Base-by-base conservation (phyloP, 148 eudicot species). In the Camellia sinensis region DNA sequence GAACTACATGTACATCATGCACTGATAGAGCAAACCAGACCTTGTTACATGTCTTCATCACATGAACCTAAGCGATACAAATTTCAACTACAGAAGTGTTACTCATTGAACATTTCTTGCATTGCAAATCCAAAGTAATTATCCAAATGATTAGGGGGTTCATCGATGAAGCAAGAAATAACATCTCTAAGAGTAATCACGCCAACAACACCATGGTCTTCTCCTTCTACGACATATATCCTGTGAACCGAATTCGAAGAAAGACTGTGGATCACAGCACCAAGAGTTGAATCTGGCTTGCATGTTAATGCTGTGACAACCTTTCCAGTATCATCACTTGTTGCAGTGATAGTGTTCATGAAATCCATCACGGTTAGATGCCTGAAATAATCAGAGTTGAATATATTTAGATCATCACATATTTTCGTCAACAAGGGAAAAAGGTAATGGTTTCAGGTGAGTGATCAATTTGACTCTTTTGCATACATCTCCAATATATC, bases 181-280 rank as follows among this genome's bases (percentile, higher is more conserved):
- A 96, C 94, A 77, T 96, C 99, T 85, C 99, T 91, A 48, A 96
- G 92, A 0, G 98, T 96, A 68, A 96, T 89, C 52, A 96, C 94
- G 13, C 98, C 99, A 9, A 85, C 69, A 0, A 96, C 91, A 82
- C 87, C 93, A 62, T 87, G 79, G 19, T 78, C 89, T 0, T 79
- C 83, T n/a, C 67, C 85, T 8, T 60, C 78, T 5, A 86, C 89
- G 7, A 91, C 91, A 59, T 92, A 87, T 62, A 93, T 91, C 81
- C 98, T 88, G 81, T 96, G 98, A 80, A 91, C 94, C 7, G 82
- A 67, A 81, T 84, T 96, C 22, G 90, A 85, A 79, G 97, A 90
- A 65, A 96, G 90, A 64, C 69, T 91, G 67, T 87, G 86, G 78
- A 96, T 88, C 78, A 93, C 90, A 71, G 78, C 76, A 13, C 93